Conservation (phyloP, 352 stramenopile species). For the Phytopythium kandeliae region DNA sequence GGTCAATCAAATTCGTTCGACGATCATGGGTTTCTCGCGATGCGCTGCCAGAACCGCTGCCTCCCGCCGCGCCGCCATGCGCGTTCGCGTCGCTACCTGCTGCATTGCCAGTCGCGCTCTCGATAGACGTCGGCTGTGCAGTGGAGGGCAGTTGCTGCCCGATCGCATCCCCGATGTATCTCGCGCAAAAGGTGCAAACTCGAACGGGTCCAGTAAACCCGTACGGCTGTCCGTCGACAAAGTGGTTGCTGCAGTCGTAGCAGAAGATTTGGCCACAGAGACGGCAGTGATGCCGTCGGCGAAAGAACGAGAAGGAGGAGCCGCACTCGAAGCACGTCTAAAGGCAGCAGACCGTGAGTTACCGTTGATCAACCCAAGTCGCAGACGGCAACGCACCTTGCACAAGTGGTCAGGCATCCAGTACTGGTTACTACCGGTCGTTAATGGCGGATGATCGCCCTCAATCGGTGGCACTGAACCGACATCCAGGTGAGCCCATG, state of each 20-base stretch:
- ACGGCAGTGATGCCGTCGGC: slow-evolving; percentile 81
- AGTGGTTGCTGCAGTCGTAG: slow-evolving; percentile 75
- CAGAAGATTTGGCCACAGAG: slow-evolving; percentile 85
- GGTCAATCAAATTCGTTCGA: slow-evolving; percentile 13
- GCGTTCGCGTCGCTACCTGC: neutral
- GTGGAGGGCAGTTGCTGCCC: slow-evolving; percentile 18
- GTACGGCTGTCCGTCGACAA: slow-evolving; percentile 55
- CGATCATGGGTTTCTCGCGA: slow-evolving; percentile 11
- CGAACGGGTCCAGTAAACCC: slow-evolving; percentile 52
- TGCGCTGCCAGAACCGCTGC: neutral
- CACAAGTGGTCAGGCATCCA: slow-evolving; percentile 86
- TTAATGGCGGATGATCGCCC: slow-evolving; percentile 21
- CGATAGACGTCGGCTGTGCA: slow-evolving; percentile 6
- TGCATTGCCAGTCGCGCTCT: neutral
- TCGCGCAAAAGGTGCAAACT: slow-evolving; percentile 73
- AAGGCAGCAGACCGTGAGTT: neutral
- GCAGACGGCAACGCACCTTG: slow-evolving; percentile 34
- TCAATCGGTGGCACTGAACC: slow-evolving; percentile 19
- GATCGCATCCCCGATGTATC: slow-evolving; percentile 37
- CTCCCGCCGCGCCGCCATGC: neutral
- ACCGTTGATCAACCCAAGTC: neutral
- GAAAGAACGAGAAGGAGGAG: slow-evolving; percentile 74
- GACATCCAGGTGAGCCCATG: neutral
- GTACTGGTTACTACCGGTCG: slow-evolving; percentile 50
- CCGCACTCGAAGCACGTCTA: slow-evolving; percentile 85